Evolutionary conservation across 148 eudicot species (phyloP).

Genomic region (Silene latifolia): DNA sequence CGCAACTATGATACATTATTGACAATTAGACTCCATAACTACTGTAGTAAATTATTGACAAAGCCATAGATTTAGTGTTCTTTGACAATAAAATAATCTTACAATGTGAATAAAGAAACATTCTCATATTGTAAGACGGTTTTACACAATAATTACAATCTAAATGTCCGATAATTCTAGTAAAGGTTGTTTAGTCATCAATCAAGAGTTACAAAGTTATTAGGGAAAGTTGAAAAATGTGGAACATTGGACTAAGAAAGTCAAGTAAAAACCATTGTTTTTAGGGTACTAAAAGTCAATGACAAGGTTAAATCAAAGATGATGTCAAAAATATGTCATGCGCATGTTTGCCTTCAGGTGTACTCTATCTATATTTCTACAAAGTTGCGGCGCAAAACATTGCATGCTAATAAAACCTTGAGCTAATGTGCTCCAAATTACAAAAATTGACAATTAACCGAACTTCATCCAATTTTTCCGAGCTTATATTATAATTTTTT

Average conservation of each 20-base stretch:
- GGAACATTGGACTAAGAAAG: conserved; percentile 19
- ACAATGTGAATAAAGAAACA: too few species aligned
- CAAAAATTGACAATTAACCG: conserved; percentile 17
- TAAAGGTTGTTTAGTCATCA: conserved; percentile 9
- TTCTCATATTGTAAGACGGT: too few species aligned
- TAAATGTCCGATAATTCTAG: not conserved
- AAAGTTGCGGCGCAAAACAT: conserved; percentile 16
- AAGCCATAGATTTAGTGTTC: not conserved
- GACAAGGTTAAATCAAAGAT: conserved; percentile 24
- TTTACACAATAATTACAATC: too few species aligned
- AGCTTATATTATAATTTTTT: too few species aligned
- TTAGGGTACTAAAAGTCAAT: conserved; percentile 24
- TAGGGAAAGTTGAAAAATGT: conserved; percentile 12
- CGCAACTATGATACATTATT: not conserved
- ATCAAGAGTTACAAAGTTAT: not conserved
- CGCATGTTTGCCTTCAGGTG: conserved; percentile 35
- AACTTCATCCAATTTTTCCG: too few species aligned
- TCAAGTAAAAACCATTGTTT: not conserved
- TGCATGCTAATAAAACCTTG: not conserved
- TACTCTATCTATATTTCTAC: conserved; percentile 1
- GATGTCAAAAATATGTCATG: conserved; percentile 29
- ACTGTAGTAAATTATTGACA: not conserved
- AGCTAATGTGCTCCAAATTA: not conserved
- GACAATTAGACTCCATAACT: not conserved
- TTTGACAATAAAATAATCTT: not conserved